These are phyloP conservation scores for Penicillium sumatraense DNA, from an alignment of 2,329 filamentous ascomycete species.

Conservation along the genomic window DNA sequence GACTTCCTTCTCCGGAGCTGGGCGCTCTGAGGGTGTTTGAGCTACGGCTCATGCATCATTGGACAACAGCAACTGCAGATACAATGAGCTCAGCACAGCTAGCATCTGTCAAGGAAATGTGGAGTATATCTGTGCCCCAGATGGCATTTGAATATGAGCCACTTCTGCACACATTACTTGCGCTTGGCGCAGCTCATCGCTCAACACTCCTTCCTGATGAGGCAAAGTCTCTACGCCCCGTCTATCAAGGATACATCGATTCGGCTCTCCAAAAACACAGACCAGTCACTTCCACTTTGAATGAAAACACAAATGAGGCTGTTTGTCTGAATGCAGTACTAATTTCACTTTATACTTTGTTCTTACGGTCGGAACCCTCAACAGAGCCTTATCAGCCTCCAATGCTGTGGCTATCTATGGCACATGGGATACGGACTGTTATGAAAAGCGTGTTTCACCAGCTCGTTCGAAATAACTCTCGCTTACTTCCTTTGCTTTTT, in stretches of 20 bases:
- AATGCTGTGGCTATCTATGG: conserved; percentile 20
- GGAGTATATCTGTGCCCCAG: conserved; percentile 21
- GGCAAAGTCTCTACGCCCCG: conserved; percentile 16
- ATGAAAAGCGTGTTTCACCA: conserved; percentile 13
- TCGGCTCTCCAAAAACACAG: conserved; percentile 18
- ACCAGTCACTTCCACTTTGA: conserved; percentile 13
- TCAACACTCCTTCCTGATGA: conserved; percentile 15
- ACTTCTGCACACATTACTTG: conserved; percentile 25
- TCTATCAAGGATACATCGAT: conserved; percentile 24
- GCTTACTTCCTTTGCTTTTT: conserved; percentile 16
- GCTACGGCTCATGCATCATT: conserved; percentile 24
- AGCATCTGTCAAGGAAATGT: conserved; percentile 18
- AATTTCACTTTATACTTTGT: conserved; percentile 21
- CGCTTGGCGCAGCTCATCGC: conserved; percentile 20
- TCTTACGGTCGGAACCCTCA: conserved; percentile 19
- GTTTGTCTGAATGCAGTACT: conserved; percentile 22
- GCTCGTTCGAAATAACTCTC: conserved; percentile 15
- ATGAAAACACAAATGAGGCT: conserved; percentile 16
- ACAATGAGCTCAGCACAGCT: conserved; percentile 25
- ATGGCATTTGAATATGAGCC: conserved; percentile 27
- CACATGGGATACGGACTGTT: conserved; percentile 20
- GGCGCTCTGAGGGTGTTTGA: conserved; percentile 15
- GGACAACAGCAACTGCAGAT: conserved; percentile 20
- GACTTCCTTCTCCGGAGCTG: conserved; percentile 14
- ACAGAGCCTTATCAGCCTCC: conserved; percentile 20